Evolutionary conservation across 2,329 filamentous ascomycete species (phyloP), one percentile per base, ranked within the genome.

Genomic region (Diaporthe ilicicola): DNA sequence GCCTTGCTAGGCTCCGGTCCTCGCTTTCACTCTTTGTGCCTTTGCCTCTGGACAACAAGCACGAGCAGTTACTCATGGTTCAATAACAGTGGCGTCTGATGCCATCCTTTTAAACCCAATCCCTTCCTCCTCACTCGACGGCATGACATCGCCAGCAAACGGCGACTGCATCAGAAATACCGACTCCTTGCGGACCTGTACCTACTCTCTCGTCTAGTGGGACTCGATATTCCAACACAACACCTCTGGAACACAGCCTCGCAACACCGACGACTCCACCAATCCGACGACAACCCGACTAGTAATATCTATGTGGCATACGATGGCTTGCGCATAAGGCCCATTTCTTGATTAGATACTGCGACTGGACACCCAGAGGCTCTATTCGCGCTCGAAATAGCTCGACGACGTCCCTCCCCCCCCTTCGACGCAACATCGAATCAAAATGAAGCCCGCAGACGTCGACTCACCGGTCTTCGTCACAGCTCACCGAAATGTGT

Each of bases 361-460:
- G 64, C 71, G 64, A 54, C 27, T 59, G 62, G 67, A 69, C 59
- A 61, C 22, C 44, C 7, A 32, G 22, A 72, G 70, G 56, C 61
- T 61, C 70, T 50, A 50, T 61, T 70, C 71, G 67, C 62, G 65
- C 73, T 67, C 37, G 69, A 54, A 71, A 55, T 72, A 72, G 69
- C 51, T 70, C 73, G 69, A 73, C 73, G 46, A 54, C 64, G 69
- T 48, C 22, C 71, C 37, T 64, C 37, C 54, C 69, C 39, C 67
- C 54, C 37, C 46, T 54, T 65, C 53, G n/a, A 37, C 62, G 12
- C 42, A 68, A 65, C 17, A 56, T 66, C 32, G 22, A 76, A 76
- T 78, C 84, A 91, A 90, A 82, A 91, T 91, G 89, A 84, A 84
- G 84, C 84, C 82, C 82, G 83, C 84, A 81, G 82, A 85, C 77